phyloP scores from a whole-genome alignment of 108 stramenopile species.

The Skeletonema potamos region DNA sequence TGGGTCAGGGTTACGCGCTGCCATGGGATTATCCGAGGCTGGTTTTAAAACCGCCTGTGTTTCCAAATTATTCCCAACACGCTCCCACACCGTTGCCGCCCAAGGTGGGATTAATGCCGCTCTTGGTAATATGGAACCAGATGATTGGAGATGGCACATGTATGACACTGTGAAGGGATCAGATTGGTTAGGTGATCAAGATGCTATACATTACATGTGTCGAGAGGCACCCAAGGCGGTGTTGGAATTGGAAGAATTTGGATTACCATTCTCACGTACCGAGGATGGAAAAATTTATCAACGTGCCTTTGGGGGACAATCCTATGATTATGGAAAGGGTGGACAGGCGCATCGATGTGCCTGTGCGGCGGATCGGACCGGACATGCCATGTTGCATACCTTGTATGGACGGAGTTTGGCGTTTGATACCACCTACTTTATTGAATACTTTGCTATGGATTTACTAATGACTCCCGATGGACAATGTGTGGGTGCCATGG shows the following conservation, averaged over 20 bases:
- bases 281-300: conserved; percentile 99
- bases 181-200: conserved; percentile 99
- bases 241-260: conserved; percentile 95
- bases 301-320: conserved; percentile 99
- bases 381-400: conserved; percentile 99
- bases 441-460: conserved; percentile 99
- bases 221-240: conserved; percentile 97
- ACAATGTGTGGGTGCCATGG: conserved; percentile 93
- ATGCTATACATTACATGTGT: conserved; percentile 99
- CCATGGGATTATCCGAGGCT: conserved; percentile 97
- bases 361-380: conserved; percentile 98
- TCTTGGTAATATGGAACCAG: conserved; percentile 90
- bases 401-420: conserved; percentile 98
- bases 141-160: conserved; percentile 99
- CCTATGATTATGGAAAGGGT: conserved; percentile 96
- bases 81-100: conserved; percentile 98
- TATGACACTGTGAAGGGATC: conserved; percentile 99
- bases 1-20: conserved; percentile 96
- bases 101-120: conserved; percentile 99
- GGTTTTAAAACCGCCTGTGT: conserved; percentile 99
- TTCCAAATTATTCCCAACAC: conserved; percentile 98
- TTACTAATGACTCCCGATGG: conserved; percentile 91
- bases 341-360: conserved; percentile 97
- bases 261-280: conserved; percentile 92
- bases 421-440: conserved; percentile 99